Evolutionary conservation across 2,329 filamentous ascomycete species (phyloP).

Genomic region (Apiospora rasikravindrae): DNA sequence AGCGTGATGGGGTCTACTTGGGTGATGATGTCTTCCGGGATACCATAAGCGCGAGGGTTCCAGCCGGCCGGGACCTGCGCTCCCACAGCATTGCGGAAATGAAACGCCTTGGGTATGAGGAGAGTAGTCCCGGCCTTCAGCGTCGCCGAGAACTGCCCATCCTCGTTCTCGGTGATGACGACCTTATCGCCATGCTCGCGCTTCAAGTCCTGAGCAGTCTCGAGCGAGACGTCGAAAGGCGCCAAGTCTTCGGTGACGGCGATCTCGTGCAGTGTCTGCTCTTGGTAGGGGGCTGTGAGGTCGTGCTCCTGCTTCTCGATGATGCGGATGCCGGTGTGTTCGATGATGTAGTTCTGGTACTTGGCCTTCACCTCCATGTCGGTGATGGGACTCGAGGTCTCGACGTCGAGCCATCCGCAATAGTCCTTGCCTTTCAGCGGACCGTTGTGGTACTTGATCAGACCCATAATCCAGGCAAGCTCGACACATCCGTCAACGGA

Average conservation of each 20-base stretch:
- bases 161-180: conserved; percentile 29
- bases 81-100: conserved; percentile 36
- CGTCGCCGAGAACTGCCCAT: conserved; percentile 30
- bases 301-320: conserved; percentile 34
- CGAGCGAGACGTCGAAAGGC: conserved; percentile 39
- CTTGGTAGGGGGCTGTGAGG: conserved; percentile 32
- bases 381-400: conserved; percentile 33
- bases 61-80: conserved; percentile 44
- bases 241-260: conserved; percentile 39
- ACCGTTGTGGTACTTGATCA: conserved; percentile 74
- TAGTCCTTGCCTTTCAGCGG: conserved; percentile 69
- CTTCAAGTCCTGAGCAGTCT: conserved; percentile 38
- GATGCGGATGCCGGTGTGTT: conserved; percentile 41
- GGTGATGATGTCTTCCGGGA: conserved; percentile 41
- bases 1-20: conserved; percentile 43
- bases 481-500: conserved; percentile 73
- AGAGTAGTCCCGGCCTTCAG: conserved; percentile 40
- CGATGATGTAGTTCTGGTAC: conserved; percentile 39
- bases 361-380: conserved; percentile 38
- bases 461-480: conserved; percentile 77
- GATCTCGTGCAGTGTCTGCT: conserved; percentile 41
- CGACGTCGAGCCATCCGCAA: conserved; percentile 57
- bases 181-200: conserved; percentile 40
- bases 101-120: conserved; percentile 38
- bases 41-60: conserved; percentile 41